Evolutionary conservation across 2,329 filamentous ascomycete genomes (phyloP).

Genomic region (Geosmithia putterillii): DNA sequence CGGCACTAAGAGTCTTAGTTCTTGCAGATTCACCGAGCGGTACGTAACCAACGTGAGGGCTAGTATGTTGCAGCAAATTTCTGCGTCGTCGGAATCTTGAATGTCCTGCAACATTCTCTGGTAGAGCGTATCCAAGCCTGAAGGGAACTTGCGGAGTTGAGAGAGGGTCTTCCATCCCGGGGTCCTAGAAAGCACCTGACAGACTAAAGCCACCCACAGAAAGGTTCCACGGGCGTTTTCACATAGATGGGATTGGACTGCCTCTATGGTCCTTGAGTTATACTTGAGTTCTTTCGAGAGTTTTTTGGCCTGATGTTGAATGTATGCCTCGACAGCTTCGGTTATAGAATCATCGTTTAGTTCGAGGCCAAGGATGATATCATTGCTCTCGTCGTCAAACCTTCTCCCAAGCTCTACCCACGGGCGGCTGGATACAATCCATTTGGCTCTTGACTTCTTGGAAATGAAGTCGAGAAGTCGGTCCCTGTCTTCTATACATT

Average conservation of each 20-base stretch:
- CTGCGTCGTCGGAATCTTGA: background rate
- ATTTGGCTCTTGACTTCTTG: slow-evolving; percentile 16
- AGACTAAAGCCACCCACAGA: slow-evolving; percentile 8
- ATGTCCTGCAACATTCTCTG: slow-evolving; percentile 20
- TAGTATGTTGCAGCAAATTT: slow-evolving; percentile 4
- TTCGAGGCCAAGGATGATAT: slow-evolving; percentile 18
- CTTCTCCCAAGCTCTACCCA: slow-evolving; percentile 18
- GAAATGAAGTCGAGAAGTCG: slow-evolving; percentile 23
- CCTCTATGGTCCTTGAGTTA: slow-evolving; percentile 1
- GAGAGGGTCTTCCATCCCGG: slow-evolving; percentile 3
- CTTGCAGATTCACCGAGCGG: slow-evolving; percentile 18
- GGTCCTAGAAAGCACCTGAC: slow-evolving; percentile 1
- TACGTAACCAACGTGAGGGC: slow-evolving; percentile 11
- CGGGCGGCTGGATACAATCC: slow-evolving; percentile 31
- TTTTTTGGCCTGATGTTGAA: slow-evolving; percentile 15
- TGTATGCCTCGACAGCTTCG: slow-evolving; percentile 19
- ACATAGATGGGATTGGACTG: slow-evolving; percentile 4
- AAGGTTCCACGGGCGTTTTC: slow-evolving; percentile 20
- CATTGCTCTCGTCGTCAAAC: slow-evolving; percentile 10
- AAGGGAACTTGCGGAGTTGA: slow-evolving; percentile 12
- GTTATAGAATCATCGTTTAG: slow-evolving; percentile 20
- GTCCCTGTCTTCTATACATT: slow-evolving; percentile 18
- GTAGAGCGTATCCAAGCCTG: slow-evolving; percentile 20
- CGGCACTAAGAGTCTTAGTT: slow-evolving; percentile 13
- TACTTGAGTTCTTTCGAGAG: slow-evolving; percentile 7